Evolutionary conservation across 306 rosid species (phyloP).

Genomic region (Castanea sativa): DNA sequence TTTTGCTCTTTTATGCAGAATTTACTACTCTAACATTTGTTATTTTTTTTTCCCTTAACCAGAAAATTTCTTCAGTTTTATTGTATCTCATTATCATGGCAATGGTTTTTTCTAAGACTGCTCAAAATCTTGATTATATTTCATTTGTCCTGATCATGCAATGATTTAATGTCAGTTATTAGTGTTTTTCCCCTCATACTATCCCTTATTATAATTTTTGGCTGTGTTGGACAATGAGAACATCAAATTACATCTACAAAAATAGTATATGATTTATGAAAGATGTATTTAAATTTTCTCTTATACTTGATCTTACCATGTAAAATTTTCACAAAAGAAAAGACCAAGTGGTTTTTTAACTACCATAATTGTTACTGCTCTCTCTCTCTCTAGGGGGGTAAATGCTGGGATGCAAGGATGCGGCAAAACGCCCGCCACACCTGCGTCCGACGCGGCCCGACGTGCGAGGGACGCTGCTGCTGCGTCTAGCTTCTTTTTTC

Average conservation of each 20-base stretch:
- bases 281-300: background rate
- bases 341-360: background rate
- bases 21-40: background rate
- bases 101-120: background rate
- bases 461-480: too few relatives aligned
- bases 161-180: too few relatives aligned
- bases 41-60: background rate
- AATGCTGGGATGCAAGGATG: too few relatives aligned
- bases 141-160: background rate
- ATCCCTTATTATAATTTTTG: background rate
- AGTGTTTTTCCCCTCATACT: background rate
- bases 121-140: background rate
- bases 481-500: too few relatives aligned
- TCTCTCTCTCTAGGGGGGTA: too few relatives aligned
- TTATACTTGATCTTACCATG: background rate
- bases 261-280: background rate
- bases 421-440: too few relatives aligned
- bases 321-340: background rate
- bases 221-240: background rate
- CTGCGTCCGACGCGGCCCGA: too few relatives aligned
- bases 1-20: slow-evolving; percentile 14
- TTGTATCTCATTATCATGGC: background rate
- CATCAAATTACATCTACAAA: background rate
- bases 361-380: too few relatives aligned
- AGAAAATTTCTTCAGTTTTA: background rate